Percentiles rank a stretch among this genome's conserved stretches.
phyloP scores from a whole-genome alignment of 1,284 basidiomycete species.

The Takashimella tepidaria region DNA sequence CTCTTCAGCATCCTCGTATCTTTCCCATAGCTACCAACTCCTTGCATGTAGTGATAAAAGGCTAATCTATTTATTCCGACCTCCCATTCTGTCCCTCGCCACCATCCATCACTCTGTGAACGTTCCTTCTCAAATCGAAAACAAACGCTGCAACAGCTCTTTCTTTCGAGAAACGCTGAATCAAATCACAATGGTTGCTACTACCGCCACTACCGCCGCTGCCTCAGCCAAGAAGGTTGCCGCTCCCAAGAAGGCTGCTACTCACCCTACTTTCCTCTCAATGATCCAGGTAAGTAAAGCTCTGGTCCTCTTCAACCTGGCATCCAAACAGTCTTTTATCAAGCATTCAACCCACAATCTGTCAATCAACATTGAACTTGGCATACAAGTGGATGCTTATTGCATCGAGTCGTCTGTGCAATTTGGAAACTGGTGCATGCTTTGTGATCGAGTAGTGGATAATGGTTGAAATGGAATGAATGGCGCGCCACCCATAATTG shows the following conservation, averaged over 20 bases:
- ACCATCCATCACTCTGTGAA: not conserved
- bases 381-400: constrained; percentile 5
- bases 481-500: not conserved
- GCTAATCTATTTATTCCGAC: not conserved
- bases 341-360: not conserved
- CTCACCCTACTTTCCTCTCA: constrained; percentile 48
- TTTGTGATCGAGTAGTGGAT: not conserved
- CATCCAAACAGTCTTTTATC: not conserved
- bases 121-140: not conserved
- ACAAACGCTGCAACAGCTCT: too few species aligned
- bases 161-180: too few species aligned
- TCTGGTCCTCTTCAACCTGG: not conserved
- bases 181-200: constrained; percentile 36
- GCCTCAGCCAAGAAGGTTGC: constrained; percentile 37
- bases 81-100: not conserved
- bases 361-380: not conserved
- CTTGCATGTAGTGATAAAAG: too few species aligned
- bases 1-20: not conserved
- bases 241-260: constrained; percentile 30
- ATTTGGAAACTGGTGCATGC: not conserved
- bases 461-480: not conserved
- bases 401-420: not conserved
- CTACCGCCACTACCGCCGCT: constrained; percentile 17
- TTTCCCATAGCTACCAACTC: too few species aligned
- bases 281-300: constrained; percentile 50